Evolutionary conservation across 2,329 filamentous ascomycete species (phyloP).

Genomic region (Beauveria pseudobassiana): DNA sequence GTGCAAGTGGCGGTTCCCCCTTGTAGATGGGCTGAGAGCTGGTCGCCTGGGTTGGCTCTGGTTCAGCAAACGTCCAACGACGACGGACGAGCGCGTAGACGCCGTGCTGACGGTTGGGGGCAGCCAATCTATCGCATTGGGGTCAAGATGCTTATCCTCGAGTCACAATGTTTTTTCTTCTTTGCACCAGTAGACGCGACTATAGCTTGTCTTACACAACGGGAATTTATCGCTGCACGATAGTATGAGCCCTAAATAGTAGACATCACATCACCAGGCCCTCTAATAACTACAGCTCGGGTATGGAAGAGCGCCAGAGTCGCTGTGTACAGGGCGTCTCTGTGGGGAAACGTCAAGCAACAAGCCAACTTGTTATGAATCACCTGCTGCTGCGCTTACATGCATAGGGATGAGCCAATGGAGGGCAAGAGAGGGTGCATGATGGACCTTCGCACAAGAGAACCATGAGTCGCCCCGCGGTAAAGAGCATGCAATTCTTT

Average conservation of each 20-base stretch:
- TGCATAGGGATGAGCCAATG: not conserved
- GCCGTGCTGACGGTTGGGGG: too few relatives aligned
- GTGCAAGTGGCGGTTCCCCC: not conserved
- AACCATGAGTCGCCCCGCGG: not conserved
- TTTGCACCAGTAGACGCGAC: not conserved
- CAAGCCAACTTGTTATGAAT: not conserved
- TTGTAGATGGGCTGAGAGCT: not conserved
- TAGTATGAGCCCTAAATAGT: too few relatives aligned
- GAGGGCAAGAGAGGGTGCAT: not conserved
- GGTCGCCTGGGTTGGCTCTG: too few relatives aligned
- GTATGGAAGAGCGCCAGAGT: not conserved
- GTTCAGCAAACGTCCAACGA: too few relatives aligned
- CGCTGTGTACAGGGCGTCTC: not conserved
- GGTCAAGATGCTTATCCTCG: too few relatives aligned
- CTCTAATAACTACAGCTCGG: too few relatives aligned
- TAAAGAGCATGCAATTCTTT: too few relatives aligned
- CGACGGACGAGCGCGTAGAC: too few relatives aligned
- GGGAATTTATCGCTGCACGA: not conserved
- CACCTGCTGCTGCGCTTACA: not conserved
- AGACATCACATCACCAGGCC: too few relatives aligned
- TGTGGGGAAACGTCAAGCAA: not conserved
- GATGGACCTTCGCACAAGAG: not conserved
- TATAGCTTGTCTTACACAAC: not conserved
- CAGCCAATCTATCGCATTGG: too few relatives aligned
- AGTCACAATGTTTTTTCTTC: not conserved